Conservation (phyloP, 441 rosid genomes). For the Erodium trifolium region DNA sequence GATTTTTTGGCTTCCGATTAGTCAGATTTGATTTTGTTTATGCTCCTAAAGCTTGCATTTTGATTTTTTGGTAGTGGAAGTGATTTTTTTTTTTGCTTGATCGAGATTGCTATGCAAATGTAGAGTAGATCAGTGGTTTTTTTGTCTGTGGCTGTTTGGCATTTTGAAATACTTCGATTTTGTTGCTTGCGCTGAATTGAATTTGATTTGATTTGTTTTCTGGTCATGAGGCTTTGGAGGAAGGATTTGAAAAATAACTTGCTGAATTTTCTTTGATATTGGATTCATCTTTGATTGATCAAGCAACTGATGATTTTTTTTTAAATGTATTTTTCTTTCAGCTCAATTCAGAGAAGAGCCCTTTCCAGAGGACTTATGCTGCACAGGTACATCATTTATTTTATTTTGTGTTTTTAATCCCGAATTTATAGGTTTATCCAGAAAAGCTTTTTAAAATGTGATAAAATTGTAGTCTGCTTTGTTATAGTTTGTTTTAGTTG, state of each 20-base stretch:
- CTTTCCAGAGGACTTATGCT: conserved; percentile 49
- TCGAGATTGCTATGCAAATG: too few species aligned
- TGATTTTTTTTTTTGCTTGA: too few species aligned
- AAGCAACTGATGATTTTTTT: background rate
- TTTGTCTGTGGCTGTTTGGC: too few species aligned
- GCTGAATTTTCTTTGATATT: background rate
- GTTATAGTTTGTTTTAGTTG: background rate
- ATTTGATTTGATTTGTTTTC: too few species aligned
- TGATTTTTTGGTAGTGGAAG: too few species aligned
- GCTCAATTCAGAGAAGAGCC: conserved; percentile 53
- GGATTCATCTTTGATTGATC: conserved; percentile 6
- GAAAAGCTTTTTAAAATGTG: background rate
- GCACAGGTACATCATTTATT: conserved; percentile 31
- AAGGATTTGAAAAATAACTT: background rate
- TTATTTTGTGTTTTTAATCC: background rate
- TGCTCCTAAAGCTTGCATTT: background rate
- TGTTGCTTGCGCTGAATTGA: too few species aligned
- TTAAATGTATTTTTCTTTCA: conserved; percentile 13
- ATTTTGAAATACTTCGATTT: too few species aligned
- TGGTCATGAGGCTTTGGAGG: too few species aligned
- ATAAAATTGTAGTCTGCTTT: background rate
- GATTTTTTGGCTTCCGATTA: too few species aligned
- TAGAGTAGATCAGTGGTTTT: too few species aligned
- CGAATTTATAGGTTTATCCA: background rate
- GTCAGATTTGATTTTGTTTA: too few species aligned